phyloP scores from a whole-genome alignment of 805 yeast genomes.

The Metschnikowia orientalis region DNA sequence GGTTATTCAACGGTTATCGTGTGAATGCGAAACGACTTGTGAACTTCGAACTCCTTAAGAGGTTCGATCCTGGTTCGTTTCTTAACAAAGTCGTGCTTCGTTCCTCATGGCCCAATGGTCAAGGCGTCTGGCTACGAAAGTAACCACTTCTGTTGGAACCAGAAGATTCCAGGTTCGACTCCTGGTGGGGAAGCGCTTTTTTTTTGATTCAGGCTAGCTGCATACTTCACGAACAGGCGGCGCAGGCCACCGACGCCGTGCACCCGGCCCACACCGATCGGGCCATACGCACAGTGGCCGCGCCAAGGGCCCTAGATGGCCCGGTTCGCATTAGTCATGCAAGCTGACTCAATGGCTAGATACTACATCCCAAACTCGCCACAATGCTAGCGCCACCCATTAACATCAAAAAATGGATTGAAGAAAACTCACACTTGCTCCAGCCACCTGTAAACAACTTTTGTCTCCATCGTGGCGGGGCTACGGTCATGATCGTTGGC shows the following conservation, averaged over 20 bases:
- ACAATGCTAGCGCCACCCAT: constrained; percentile 62
- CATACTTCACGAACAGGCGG: no score
- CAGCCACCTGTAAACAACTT: constrained; percentile 92
- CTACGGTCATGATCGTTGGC: constrained; percentile 92
- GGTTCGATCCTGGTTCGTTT: no score
- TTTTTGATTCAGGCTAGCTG: no score
- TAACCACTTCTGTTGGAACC: constrained; percentile 44
- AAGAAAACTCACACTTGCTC: constrained; percentile 66
- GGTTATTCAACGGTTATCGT: no score
- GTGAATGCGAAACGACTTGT: no score
- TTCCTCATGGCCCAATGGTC: constrained; percentile 75
- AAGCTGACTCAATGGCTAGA: neutral
- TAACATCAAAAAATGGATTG: constrained; percentile 75
- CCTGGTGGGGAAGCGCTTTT: constrained; percentile 48
- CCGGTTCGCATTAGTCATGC: neutral
- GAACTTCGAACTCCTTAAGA: no score
- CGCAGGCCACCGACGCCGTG: no score
- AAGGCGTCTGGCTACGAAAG: constrained; percentile 70
- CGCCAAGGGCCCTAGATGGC: no score
- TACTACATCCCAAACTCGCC: neutral
- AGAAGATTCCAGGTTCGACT: constrained; percentile 53
- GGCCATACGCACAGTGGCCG: constrained; percentile 1
- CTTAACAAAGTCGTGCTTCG: no score
- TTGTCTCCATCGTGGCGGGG: constrained; percentile 87
- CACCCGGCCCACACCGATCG: no score